phyloP scores from a whole-genome alignment of 306 rosid genomes.

The Vigna unguiculata region DNA sequence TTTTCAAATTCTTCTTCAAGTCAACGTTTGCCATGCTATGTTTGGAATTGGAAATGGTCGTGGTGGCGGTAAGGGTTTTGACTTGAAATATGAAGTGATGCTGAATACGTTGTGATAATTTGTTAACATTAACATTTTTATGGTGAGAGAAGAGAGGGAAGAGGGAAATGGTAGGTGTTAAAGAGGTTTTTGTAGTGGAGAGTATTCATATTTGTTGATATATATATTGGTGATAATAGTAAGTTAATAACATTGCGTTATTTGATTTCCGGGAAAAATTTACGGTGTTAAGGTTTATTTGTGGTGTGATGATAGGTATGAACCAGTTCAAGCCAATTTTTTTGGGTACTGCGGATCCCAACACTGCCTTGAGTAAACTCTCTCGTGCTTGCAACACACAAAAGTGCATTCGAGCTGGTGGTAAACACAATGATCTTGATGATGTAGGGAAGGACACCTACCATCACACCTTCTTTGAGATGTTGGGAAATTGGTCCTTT shows the following conservation, averaged over 20 bases:
- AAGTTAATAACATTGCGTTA: neutral
- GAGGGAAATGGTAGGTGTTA: neutral
- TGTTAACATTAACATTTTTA: neutral
- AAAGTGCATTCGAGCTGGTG: conserved; percentile 97
- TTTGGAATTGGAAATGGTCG: neutral
- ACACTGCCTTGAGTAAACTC: conserved; percentile 78
- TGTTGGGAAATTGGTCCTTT: conserved; percentile 98
- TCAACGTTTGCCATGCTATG: neutral
- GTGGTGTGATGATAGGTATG: conserved; percentile 70
- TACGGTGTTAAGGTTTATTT: neutral
- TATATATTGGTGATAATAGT: neutral
- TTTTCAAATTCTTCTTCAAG: neutral
- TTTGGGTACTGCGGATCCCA: conserved; percentile 91
- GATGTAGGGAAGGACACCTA: conserved; percentile 98
- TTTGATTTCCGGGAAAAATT: too few relatives aligned
- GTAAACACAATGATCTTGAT: conserved; percentile 96
- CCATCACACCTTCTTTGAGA: conserved; percentile 98
- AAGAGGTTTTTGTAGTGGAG: neutral
- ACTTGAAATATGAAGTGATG: neutral
- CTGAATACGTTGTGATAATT: neutral
- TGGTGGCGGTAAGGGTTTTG: neutral
- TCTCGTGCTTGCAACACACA: conserved; percentile 91
- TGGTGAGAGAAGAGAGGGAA: neutral
- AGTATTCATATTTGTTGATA: neutral
- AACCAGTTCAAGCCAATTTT: conserved; percentile 96